Base-by-base conservation (phyloP, 495 filamentous ascomycete genomes). In the Penicillium parvum region DNA sequence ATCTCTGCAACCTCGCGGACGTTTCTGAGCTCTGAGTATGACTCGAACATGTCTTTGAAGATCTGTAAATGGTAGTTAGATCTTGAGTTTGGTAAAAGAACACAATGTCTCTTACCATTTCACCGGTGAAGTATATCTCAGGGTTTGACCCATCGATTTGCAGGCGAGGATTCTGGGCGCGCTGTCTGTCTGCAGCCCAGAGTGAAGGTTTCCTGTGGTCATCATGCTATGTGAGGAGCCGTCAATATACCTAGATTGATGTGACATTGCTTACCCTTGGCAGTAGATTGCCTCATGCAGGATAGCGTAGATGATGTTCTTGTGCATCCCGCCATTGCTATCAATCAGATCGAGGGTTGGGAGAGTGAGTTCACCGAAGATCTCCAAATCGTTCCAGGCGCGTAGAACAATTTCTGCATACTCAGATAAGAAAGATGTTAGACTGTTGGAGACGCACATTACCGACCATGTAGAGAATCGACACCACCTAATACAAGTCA, bases 211-310 rank as follows among this genome's bases (percentile, higher is more conserved):
- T 46, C 20, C 75, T 76, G 28, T 40, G 15, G 43, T 29, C 10
- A n/a, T n/a, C 4, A 20, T 33, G 16, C 26, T 68, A 44, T 65
- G 55, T 30, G 32, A 37, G 28, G 7, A 11, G 9, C 5, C 5
- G 3, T 1, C 0, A 12, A 26, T 12, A 9, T 12, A 21, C 8
- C 3, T 1, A 5, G 9, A 7, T 10, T 15, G 8, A 21, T 21
- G 1, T 26, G 17, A 12, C 7, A 16, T 16, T 12, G 9, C 64
- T 57, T 56, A 74, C 75, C 69, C 68, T 55, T 77, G 77, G 57
- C 84, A 89, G 67, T 96, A 97, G 43, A 85, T 78, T 4, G 85
- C 68, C 60, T 97, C 92, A 45, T 97, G 91, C 1, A 94, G 65
- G 20, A 96, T 65, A 15, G 88, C 83, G 57, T 96, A 97, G 43